A percentile compares a stretch with the other conserved stretches of the same genome.
Evolutionary conservation across 2,329 filamentous ascomycete species (phyloP).

Genomic region (Aspergillus fumigatiaffinis): DNA sequence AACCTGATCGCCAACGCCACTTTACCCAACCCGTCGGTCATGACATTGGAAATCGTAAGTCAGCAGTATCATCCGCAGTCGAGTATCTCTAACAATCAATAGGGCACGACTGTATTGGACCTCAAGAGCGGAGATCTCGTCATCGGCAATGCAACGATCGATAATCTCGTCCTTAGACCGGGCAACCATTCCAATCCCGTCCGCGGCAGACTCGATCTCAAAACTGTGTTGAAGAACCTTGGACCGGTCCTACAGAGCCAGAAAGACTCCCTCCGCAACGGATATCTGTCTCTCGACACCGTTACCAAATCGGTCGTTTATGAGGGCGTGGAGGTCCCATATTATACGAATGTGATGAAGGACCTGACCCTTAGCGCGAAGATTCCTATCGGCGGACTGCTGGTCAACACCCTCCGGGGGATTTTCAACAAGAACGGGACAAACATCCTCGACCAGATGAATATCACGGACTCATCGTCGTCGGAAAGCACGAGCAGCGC

Average conservation of each 20-base stretch:
- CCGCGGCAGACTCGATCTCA: conserved; percentile 47
- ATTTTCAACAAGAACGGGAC: conserved; percentile 14
- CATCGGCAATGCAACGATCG: conserved; percentile 50
- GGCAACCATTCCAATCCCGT: conserved; percentile 51
- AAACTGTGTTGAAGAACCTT: conserved; percentile 28
- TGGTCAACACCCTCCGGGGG: conserved; percentile 29
- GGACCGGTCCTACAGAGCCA: conserved; percentile 23
- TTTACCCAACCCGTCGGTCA: conserved; percentile 56
- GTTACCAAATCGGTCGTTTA: conserved; percentile 25
- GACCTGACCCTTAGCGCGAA: conserved; percentile 27
- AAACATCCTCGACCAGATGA: conserved; percentile 8
- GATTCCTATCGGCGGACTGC: conserved; percentile 21
- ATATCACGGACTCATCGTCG: conserved; percentile 6
- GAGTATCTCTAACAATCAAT: neutral
- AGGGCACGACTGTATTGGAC: conserved; percentile 52
- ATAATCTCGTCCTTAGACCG: conserved; percentile 50
- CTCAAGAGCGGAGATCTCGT: conserved; percentile 45
- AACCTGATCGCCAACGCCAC: conserved; percentile 53
- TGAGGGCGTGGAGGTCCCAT: conserved; percentile 29
- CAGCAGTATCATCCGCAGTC: neutral
- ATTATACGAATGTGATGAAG: conserved; percentile 33
- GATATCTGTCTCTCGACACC: conserved; percentile 25
- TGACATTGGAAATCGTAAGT: conserved; percentile 50
- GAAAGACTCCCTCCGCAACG: conserved; percentile 19
- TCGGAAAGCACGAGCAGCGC: conserved; percentile 1